Percentiles rank a stretch among this genome's conserved stretches.
Conservation (phyloP, 2,329 filamentous ascomycete species). For the Trichophyton simii region DNA sequence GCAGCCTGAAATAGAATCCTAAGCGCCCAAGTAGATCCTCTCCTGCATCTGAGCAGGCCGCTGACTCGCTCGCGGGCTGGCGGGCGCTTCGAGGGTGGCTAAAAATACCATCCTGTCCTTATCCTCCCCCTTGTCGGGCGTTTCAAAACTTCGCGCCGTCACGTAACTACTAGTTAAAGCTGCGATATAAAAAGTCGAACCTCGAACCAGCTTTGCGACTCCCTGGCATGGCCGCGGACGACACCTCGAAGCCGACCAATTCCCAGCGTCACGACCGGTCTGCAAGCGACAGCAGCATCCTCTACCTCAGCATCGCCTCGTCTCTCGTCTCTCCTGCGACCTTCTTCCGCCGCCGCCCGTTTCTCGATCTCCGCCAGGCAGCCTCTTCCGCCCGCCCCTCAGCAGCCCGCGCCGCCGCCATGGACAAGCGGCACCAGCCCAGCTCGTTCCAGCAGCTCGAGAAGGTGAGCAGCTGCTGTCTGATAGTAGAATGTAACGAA, state of each 20-base stretch:
- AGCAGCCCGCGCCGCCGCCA: conserved; percentile 27
- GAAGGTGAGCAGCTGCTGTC: conserved; percentile 40
- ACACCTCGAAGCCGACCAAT: background rate
- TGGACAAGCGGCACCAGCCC: conserved; percentile 87
- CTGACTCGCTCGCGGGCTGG: background rate
- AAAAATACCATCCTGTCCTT: background rate
- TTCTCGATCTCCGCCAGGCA: conserved; percentile 11
- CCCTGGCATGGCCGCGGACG: background rate
- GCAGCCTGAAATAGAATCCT: background rate
- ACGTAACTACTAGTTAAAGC: no score
- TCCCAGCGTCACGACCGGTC: conserved; percentile 2
- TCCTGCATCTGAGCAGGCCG: no score
- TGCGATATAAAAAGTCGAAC: no score
- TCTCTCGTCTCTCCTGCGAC: conserved; percentile 26
- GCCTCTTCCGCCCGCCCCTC: background rate
- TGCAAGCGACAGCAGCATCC: conserved; percentile 2
- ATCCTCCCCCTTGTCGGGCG: no score
- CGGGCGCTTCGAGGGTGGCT: background rate
- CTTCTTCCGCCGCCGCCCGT: conserved; percentile 22
- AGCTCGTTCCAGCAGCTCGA: conserved; percentile 99
- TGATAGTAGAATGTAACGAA: background rate
- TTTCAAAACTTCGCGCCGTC: no score
- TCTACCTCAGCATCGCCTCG: conserved; percentile 22
- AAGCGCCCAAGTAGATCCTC: background rate
- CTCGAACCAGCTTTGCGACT: no score